Evolutionary conservation across 306 rosid genomes (phyloP).

Genomic region (Comarum palustre): DNA sequence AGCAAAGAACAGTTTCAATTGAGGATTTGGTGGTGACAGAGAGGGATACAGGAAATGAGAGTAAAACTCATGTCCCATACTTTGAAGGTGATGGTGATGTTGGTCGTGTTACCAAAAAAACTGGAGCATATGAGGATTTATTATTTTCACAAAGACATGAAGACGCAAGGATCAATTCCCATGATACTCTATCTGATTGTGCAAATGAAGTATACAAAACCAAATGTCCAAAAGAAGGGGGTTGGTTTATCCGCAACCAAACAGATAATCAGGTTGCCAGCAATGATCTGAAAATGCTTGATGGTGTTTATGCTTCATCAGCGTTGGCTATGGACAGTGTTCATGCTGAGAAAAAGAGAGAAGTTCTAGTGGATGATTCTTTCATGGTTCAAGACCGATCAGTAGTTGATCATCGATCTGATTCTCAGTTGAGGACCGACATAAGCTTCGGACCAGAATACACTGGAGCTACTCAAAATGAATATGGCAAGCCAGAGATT

Average conservation of each 20-base stretch:
- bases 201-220: conserved; percentile 36
- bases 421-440: conserved; percentile 52
- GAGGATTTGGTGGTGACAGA: conserved; percentile 62
- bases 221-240: conserved; percentile 60
- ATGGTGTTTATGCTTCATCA: conserved; percentile 47
- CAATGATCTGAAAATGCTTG: conserved; percentile 43
- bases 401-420: conserved; percentile 50
- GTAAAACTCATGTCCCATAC: conserved; percentile 31
- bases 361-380: conserved; percentile 67
- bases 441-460: conserved; percentile 60
- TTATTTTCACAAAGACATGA: conserved; percentile 51
- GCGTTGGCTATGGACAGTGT: conserved; percentile 25
- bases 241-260: conserved; percentile 57
- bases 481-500: conserved; percentile 37
- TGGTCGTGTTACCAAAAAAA: conserved; percentile 38
- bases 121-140: conserved; percentile 43
- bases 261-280: conserved; percentile 35
- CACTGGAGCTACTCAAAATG: conserved; percentile 50
- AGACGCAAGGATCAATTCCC: conserved; percentile 41
- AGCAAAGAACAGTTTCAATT: conserved; percentile 45
- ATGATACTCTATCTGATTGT: conserved; percentile 31
- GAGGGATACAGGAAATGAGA: conserved; percentile 36
- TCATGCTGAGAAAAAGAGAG: conserved; percentile 49
- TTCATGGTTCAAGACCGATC: conserved; percentile 76
- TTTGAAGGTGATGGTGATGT: conserved; percentile 51